Percentiles rank a stretch among this genome's conserved stretches.
Evolutionary conservation across 2,329 filamentous ascomycete species (phyloP).

Genomic region (Aspergillus aculeatinus): DNA sequence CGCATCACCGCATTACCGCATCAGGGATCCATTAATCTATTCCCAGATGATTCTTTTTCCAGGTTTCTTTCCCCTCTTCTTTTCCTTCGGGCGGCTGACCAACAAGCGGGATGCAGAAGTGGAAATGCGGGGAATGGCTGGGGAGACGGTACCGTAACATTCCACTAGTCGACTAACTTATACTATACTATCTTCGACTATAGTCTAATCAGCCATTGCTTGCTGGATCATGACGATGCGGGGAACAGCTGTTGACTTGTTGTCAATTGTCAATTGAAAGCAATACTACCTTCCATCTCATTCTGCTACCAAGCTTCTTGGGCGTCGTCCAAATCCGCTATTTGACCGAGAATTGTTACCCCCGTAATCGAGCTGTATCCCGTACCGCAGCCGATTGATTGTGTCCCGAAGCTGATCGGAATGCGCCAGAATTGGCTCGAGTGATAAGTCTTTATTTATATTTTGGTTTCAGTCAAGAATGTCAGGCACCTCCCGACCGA

Average conservation of each 20-base stretch:
- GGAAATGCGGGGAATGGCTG: conserved; percentile 8
- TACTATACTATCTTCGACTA: neutral
- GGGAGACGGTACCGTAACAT: neutral
- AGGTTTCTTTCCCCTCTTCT: no score
- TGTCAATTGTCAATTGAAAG: neutral
- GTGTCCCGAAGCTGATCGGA: neutral
- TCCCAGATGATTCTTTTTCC: no score
- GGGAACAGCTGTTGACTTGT: neutral
- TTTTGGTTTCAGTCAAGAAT: conserved; percentile 5
- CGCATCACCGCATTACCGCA: neutral
- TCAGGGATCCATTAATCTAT: neutral
- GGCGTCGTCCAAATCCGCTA: neutral
- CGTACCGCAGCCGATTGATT: no score
- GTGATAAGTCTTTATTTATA: neutral
- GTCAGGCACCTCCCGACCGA: neutral
- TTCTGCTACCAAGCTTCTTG: neutral
- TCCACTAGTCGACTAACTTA: no score
- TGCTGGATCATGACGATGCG: neutral
- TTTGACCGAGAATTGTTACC: neutral
- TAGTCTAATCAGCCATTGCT: neutral
- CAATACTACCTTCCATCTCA: neutral
- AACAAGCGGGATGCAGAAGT: neutral
- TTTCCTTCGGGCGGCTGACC: neutral
- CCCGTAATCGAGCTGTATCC: no score
- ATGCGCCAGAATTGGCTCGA: neutral